Evolutionary conservation across 306 rosid species (phyloP).

Genomic region (Malus orientalis): DNA sequence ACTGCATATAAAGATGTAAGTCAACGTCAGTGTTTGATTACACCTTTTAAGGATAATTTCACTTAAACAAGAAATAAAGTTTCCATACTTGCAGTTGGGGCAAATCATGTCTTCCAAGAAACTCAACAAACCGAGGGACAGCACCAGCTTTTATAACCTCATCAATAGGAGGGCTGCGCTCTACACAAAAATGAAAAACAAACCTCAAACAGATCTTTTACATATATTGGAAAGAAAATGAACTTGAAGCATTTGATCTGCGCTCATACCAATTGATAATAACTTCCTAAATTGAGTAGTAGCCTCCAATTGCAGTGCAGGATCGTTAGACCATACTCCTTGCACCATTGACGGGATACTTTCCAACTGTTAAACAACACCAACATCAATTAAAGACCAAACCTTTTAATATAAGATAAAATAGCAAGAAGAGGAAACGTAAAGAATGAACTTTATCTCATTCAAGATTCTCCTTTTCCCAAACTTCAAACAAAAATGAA

Average conservation of each 20-base stretch:
- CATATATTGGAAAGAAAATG: neutral
- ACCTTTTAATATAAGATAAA: neutral
- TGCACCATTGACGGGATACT: slow-evolving; percentile 52
- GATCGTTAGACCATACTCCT: slow-evolving; percentile 49
- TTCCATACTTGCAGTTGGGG: slow-evolving; percentile 46
- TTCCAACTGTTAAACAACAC: slow-evolving; percentile 32
- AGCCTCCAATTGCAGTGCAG: slow-evolving; percentile 48
- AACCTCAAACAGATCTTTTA: neutral
- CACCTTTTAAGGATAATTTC: neutral
- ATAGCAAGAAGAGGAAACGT: neutral
- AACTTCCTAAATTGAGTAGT: slow-evolving; percentile 56
- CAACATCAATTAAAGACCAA: neutral
- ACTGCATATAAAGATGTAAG: slow-evolving; percentile 27
- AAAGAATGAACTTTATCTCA: neutral
- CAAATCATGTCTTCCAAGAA: slow-evolving; percentile 39
- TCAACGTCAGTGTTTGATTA: neutral
- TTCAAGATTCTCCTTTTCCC: neutral
- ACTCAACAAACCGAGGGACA: slow-evolving; percentile 59
- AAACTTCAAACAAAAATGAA: neutral
- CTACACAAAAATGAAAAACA: slow-evolving; percentile 12
- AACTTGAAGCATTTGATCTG: neutral
- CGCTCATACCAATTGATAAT: slow-evolving; percentile 43
- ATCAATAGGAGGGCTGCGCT: slow-evolving; percentile 60
- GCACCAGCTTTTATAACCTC: slow-evolving; percentile 47
- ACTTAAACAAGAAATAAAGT: neutral